Conservation (phyloP, 2,329 filamentous ascomycete genomes). For the Fusarium pilosicola region DNA sequence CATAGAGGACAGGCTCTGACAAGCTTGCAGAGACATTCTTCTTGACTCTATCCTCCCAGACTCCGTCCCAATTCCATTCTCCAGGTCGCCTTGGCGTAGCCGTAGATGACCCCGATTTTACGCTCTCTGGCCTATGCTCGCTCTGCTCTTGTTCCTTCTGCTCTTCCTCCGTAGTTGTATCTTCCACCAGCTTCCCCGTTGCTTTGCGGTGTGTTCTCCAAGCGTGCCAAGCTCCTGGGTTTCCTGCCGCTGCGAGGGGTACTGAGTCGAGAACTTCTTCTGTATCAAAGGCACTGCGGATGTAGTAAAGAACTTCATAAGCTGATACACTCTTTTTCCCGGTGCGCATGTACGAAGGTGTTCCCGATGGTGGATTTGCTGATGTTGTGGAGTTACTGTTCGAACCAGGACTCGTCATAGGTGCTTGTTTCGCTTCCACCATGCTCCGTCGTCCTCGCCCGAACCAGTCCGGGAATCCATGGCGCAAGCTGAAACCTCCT, state of each 20-base stretch:
- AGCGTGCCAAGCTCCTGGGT: conserved; percentile 92
- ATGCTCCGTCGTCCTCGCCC: conserved; percentile 63
- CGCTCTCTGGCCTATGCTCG: conserved; percentile 10
- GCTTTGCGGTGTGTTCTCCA: conserved; percentile 77
- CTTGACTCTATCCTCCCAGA: conserved; percentile 91
- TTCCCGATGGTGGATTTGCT: conserved; percentile 40
- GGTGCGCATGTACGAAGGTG: conserved; percentile 55
- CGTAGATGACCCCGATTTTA: conserved; percentile 9
- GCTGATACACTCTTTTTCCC: conserved; percentile 61
- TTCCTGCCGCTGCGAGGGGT: conserved; percentile 83
- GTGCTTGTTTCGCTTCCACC: conserved; percentile 53
- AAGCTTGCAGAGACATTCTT: conserved; percentile 80
- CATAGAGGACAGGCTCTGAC: conserved; percentile 83
- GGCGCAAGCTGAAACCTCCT: conserved; percentile 87
- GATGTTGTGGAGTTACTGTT: conserved; percentile 46
- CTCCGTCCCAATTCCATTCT: conserved; percentile 98
- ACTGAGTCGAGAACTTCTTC: conserved; percentile 80
- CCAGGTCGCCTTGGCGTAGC: conserved; percentile 61
- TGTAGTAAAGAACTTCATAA: conserved; percentile 79
- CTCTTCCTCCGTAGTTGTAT: not conserved
- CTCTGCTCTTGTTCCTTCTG: not conserved
- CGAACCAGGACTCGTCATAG: conserved; percentile 41
- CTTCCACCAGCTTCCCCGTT: conserved; percentile 42
- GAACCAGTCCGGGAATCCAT: conserved; percentile 94
- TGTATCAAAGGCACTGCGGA: conserved; percentile 83